Percentiles rank a stretch among this genome's conserved stretches.
Evolutionary conservation across 306 rosid species (phyloP).

Genomic region (Quercus wislizeni): DNA sequence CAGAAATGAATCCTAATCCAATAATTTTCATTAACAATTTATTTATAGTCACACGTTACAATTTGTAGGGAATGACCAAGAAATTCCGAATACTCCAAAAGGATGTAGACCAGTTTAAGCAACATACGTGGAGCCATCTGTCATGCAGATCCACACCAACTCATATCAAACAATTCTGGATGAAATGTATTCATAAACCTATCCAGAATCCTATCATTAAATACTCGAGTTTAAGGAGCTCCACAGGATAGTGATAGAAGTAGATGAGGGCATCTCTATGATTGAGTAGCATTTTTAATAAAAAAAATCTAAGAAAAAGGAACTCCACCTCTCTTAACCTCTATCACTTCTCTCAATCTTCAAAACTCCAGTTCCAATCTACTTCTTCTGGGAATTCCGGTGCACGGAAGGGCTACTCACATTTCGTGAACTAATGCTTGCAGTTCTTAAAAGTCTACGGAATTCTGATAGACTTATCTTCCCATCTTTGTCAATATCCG

Average conservation of each 20-base stretch:
- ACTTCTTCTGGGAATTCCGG: slow-evolving; percentile 36
- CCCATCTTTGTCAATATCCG: slow-evolving; percentile 94
- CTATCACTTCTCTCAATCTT: slow-evolving; percentile 24
- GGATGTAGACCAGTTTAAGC: slow-evolving; percentile 42
- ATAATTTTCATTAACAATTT: slow-evolving; percentile 27
- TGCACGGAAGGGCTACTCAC: slow-evolving; percentile 37
- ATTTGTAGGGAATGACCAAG: slow-evolving; percentile 42
- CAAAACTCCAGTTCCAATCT: slow-evolving; percentile 28
- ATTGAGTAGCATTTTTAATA: slow-evolving; percentile 22
- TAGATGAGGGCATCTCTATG: slow-evolving; percentile 12
- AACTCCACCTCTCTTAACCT: slow-evolving; percentile 33
- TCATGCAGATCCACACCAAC: slow-evolving; percentile 37
- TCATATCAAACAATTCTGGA: slow-evolving; percentile 24
- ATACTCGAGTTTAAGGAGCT: slow-evolving; percentile 31
- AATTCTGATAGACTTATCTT: slow-evolving; percentile 88
- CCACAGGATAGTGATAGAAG: slow-evolving; percentile 21
- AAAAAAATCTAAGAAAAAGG: slow-evolving; percentile 17
- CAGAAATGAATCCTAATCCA: slow-evolving; percentile 14
- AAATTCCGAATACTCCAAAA: slow-evolving; percentile 38
- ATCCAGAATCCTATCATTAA: slow-evolving; percentile 23
- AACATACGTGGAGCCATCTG: slow-evolving; percentile 36
- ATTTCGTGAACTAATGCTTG: slow-evolving; percentile 71
- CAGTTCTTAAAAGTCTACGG: slow-evolving; percentile 87
- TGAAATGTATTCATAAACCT: slow-evolving; percentile 25
- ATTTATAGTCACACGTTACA: slow-evolving; percentile 55